A percentile compares a stretch with the other conserved stretches of the same genome.
Evolutionary conservation across 2,329 filamentous ascomycete genomes (phyloP).

Genomic region (Fusarium sp.): DNA sequence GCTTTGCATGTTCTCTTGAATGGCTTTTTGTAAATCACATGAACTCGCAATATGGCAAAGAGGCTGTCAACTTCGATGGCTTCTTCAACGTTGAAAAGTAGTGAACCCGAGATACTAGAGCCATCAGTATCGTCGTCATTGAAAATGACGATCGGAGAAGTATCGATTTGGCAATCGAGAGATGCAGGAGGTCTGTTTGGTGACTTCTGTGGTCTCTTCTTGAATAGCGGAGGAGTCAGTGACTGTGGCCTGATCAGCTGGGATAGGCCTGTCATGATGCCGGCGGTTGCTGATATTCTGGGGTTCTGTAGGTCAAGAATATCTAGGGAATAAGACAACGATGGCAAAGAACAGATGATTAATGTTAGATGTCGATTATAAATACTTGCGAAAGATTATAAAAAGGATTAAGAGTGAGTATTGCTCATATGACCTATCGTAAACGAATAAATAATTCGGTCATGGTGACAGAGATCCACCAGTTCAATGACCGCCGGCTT

Average conservation of each 20-base stretch:
- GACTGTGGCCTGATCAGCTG: constrained; percentile 16
- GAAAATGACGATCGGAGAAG: constrained; percentile 5
- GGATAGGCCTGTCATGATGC: constrained; percentile 15
- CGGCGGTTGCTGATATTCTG: not conserved
- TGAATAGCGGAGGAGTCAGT: not conserved
- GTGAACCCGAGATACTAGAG: constrained; percentile 10
- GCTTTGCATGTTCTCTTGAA: constrained; percentile 25
- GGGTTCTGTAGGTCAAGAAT: not conserved
- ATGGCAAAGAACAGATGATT: not conserved
- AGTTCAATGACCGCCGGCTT: constrained; percentile 1
- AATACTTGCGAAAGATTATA: not conserved
- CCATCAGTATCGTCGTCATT: not conserved
- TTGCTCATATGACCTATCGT: constrained; percentile 2
- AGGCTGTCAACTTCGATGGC: constrained; percentile 16
- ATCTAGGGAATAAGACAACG: no score
- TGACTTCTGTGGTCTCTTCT: not conserved
- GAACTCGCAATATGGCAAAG: not conserved
- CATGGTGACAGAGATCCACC: not conserved
- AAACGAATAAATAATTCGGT: not conserved
- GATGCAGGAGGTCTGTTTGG: not conserved
- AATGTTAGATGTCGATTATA: fast-evolving
- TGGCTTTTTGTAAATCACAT: constrained; percentile 21
- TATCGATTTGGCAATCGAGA: constrained; percentile 21
- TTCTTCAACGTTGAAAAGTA: constrained; percentile 5
- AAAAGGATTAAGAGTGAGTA: not conserved